Evolutionary conservation across 331 rosid species (phyloP).

Genomic region (Pyrus hybrid): DNA sequence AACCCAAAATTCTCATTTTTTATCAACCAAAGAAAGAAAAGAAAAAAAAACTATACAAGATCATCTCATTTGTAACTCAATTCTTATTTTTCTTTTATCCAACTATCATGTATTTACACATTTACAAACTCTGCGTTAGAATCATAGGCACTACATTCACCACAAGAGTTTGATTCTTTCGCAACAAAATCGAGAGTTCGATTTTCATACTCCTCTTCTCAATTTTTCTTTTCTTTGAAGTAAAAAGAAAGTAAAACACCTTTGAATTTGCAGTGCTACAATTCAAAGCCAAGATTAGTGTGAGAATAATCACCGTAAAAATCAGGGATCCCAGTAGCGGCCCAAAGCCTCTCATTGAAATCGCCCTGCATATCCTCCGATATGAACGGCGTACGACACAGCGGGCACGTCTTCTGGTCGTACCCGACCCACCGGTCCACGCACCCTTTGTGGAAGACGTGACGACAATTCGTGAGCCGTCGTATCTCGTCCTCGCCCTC

Average conservation of each 20-base stretch:
- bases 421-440: conserved; percentile 92
- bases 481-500: conserved; percentile 64
- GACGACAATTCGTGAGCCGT: conserved; percentile 64
- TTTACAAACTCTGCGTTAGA: background rate
- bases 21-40: no score
- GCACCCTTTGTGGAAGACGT: conserved; percentile 67
- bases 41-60: background rate
- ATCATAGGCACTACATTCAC: no score
- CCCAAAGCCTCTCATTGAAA: conserved; percentile 53
- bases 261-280: conserved; percentile 17
- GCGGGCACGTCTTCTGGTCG: conserved; percentile 74
- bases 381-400: conserved; percentile 66
- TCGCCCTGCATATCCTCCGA: conserved; percentile 48
- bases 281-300: conserved; percentile 12
- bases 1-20: background rate
- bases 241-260: background rate
- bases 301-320: conserved; percentile 24
- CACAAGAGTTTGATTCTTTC: background rate
- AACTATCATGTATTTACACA: conserved; percentile 5
- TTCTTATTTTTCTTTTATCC: background rate
- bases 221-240: background rate
- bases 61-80: background rate
- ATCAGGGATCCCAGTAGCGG: conserved; percentile 53
- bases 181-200: background rate
- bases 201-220: background rate